Base-by-base conservation (phyloP, 257 asterid species). In the Coffea eugenioides region DNA sequence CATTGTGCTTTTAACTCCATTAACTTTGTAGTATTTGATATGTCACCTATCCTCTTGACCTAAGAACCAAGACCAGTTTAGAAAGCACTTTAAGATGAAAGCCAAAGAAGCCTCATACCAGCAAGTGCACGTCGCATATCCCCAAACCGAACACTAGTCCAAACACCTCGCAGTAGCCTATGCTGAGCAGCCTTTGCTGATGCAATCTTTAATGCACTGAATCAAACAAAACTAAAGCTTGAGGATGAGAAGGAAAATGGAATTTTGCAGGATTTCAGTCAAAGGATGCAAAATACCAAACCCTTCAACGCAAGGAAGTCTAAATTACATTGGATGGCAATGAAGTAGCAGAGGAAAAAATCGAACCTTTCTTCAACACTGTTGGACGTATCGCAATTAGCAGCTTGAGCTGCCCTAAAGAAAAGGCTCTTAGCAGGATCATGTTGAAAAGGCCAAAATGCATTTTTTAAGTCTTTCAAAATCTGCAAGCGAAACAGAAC, bases 141-240 rank as follows among this genome's bases (percentile, higher is more conserved):
- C 84, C 97, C 97, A 88, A 89, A 93, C 74, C 78, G 90, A 69
- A 89, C 97, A 83, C 89, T 93, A 73, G 97, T 93, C 97, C 97
- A 93, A 84, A 93, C 95, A 84, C 97, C 97, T 73, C 97, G 89
- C 81, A 90, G 91, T 83, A 93, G 84, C 86, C 97, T 88, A 83
- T 91, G 97, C 84, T 87, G 90, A 76, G 97, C 92, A 81, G 97
- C 97, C 90, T 93, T 93, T 80, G 94, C 95, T 83, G 97, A 90
- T 77, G 97, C 97, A 84, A 87, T 87, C 79, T 86, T 91, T 74
- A 87, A 79, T 25, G 88, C 92, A 86, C 97, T 93, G 87, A 81
- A 88, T 59, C 16, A 78, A 74, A 59, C 20, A 61, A 48, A 41
- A 20, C 36, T 39, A 27, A 54, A 16, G 70, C 13, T 36, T 20